Conservation (phyloP, 176 grass and related monocot genomes). For the Juncus effusus region DNA sequence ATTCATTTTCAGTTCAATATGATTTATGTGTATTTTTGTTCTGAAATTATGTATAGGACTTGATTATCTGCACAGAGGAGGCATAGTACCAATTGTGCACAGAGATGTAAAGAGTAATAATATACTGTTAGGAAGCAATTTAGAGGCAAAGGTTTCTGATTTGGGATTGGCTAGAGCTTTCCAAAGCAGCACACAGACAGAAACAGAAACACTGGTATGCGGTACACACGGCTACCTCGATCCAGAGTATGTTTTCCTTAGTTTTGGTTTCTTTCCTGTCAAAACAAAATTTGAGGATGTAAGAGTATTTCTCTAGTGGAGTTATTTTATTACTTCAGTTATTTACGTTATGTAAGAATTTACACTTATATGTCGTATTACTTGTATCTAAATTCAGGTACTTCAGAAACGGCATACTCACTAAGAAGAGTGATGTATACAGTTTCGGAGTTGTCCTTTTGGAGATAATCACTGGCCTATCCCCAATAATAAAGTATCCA, state of each 20-base stretch:
- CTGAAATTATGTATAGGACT: slow-evolving; percentile 28
- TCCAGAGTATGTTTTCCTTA: slow-evolving; percentile 37
- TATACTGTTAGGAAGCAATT: too few species aligned
- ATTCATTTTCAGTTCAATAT: neutral
- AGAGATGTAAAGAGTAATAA: too few species aligned
- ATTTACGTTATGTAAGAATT: neutral
- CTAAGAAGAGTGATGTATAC: slow-evolving; percentile 36
- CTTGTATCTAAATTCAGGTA: slow-evolving; percentile 21
- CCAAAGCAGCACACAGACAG: neutral
- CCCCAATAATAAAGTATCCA: neutral
- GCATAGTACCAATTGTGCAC: too few species aligned
- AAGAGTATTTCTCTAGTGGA: neutral
- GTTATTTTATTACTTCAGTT: neutral
- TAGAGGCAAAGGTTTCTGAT: slow-evolving; percentile 39
- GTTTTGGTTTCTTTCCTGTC: neutral
- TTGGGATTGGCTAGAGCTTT: slow-evolving; percentile 51
- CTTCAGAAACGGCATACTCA: neutral
- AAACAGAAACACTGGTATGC: slow-evolving; percentile 10
- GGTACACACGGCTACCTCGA: slow-evolving; percentile 45
- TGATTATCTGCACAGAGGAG: too few species aligned
- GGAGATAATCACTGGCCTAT: slow-evolving; percentile 31
- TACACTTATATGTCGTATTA: too few species aligned
- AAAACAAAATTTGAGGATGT: neutral
- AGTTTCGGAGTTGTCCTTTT: slow-evolving; percentile 40
- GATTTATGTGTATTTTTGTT: slow-evolving; percentile 15